A percentile compares a stretch with the other conserved stretches of the same genome.
Conservation (phyloP, 2,329 filamentous ascomycete genomes). For the Fusarium ramigenum region DNA sequence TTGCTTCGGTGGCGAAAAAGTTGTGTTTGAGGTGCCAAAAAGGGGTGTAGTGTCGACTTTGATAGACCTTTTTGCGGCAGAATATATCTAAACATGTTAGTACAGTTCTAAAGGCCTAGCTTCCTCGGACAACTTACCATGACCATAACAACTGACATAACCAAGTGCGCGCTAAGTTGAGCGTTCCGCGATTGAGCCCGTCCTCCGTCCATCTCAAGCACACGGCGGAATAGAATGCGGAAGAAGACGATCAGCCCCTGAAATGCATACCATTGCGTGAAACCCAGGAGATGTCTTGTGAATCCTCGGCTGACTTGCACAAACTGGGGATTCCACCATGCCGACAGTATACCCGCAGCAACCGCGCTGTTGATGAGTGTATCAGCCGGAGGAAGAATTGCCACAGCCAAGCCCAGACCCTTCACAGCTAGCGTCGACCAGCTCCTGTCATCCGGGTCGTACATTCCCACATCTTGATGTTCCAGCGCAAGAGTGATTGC, state of each 20-base stretch:
- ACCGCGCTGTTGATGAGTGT: slow-evolving; percentile 59
- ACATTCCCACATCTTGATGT: slow-evolving; percentile 43
- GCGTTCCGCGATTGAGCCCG: slow-evolving; percentile 51
- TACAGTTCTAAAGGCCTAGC: neutral
- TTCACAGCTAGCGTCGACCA: slow-evolving; percentile 16
- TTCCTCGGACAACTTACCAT: slow-evolving; percentile 56
- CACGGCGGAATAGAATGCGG: slow-evolving; percentile 59
- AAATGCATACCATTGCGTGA: slow-evolving; percentile 72
- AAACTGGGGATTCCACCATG: slow-evolving; percentile 77
- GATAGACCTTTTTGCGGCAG: slow-evolving; percentile 56
- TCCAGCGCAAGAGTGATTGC: slow-evolving; percentile 42
- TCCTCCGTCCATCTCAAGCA: slow-evolving; percentile 53
- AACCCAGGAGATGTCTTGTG: slow-evolving; percentile 66
- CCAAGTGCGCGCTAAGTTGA: slow-evolving; percentile 62
- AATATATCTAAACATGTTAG: slow-evolving; percentile 55
- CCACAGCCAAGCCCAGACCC: slow-evolving; percentile 26
- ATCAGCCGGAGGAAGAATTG: slow-evolving; percentile 53
- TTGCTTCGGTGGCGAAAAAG: slow-evolving; percentile 40
- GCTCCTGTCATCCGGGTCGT: slow-evolving; percentile 47
- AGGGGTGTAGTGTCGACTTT: slow-evolving; percentile 67
- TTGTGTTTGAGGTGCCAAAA: slow-evolving; percentile 49
- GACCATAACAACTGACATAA: slow-evolving; percentile 62
- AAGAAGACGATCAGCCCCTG: slow-evolving; percentile 68
- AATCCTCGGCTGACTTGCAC: slow-evolving; percentile 68
- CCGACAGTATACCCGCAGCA: slow-evolving; percentile 58